A percentile compares a stretch with the other conserved stretches of the same genome.
Conservation (phyloP, 768 basidiomycete species). For the Podaxis sp. region DNA sequence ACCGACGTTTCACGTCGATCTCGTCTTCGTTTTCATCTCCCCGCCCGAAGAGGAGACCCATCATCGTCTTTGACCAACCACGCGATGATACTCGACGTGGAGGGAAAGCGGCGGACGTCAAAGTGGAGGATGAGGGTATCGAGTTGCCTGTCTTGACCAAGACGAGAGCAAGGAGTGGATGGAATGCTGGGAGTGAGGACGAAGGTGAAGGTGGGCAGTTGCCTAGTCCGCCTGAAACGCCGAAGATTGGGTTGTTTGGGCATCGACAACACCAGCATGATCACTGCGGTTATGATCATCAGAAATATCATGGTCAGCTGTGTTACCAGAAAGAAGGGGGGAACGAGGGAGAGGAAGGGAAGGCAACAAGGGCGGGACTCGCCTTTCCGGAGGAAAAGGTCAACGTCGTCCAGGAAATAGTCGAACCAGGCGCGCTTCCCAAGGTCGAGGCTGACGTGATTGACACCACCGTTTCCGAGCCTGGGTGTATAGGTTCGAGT, state of each 20-base stretch:
- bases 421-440: neutral
- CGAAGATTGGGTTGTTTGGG: neutral
- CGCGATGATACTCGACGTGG: too few species aligned
- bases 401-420: neutral
- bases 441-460: neutral
- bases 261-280: neutral
- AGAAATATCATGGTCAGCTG: neutral
- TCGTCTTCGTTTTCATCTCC: constrained; percentile 14
- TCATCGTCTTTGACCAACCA: neutral
- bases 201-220: neutral
- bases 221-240: constrained; percentile 14
- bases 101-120: neutral
- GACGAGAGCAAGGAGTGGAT: neutral
- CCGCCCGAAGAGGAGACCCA: neutral
- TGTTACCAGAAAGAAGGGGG: neutral
- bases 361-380: constrained; percentile 3
- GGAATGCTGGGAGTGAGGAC: too few species aligned
- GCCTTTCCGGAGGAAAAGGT: constrained; percentile 1
- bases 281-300: neutral
- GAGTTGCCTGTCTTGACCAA: constrained; percentile 4
- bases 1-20: constrained; percentile 1
- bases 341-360: neutral
- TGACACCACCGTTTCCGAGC: constrained; percentile 8
- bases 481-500: neutral
- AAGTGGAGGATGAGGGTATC: constrained; percentile 8